These are phyloP conservation scores for Inga laurina DNA, from an alignment of 306 rosid species.

Conservation along the genomic window DNA sequence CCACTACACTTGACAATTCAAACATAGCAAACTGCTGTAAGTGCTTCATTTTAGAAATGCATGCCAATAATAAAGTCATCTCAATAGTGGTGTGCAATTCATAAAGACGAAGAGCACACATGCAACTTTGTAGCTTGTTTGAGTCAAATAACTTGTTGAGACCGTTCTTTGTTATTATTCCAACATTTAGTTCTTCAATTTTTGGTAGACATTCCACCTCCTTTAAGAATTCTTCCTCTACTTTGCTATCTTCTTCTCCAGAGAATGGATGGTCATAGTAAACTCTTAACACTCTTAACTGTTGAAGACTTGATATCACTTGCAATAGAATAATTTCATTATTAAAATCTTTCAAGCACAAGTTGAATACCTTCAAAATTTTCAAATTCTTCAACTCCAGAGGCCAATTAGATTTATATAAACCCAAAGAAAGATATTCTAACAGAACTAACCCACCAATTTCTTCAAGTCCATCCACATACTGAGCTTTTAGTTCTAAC, in stretches of 20 bases:
- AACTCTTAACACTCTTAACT: not conserved
- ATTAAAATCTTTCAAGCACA: accelerated
- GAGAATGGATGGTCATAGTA: accelerated
- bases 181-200: not conserved
- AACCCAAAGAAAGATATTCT: not conserved
- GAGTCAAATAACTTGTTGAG: not conserved
- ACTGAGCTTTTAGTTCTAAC: too few relatives aligned
- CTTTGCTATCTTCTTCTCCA: too few relatives aligned
- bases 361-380: not conserved
- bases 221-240: not conserved
- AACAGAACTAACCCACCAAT: not conserved
- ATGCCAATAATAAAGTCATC: not conserved
- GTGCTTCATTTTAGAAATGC: not conserved
- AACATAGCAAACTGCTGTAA: not conserved
- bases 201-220: not conserved
- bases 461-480: not conserved
- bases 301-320: not conserved
- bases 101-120: not conserved
- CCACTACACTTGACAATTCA: accelerated
- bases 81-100: not conserved
- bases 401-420: not conserved
- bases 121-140: not conserved
- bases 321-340: not conserved
- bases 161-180: not conserved
- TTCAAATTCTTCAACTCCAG: not conserved